Base-by-base conservation (phyloP, 2,329 filamentous ascomycete genomes). In the Cladosporium sphaerospermum region DNA sequence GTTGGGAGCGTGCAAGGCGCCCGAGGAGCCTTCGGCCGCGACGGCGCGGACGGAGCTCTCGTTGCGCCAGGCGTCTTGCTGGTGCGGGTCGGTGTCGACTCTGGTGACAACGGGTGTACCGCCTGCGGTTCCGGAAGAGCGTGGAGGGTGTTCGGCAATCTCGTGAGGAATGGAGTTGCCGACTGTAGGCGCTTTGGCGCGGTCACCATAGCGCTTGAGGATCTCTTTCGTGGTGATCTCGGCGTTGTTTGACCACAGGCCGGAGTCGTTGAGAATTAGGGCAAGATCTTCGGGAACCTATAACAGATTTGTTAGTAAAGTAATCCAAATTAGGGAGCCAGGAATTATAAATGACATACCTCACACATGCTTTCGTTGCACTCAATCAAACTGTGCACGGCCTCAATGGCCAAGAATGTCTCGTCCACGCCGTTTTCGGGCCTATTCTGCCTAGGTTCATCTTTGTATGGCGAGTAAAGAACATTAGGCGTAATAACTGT, bases 211-310 rank as follows among this genome's bases (percentile, higher is more conserved):
- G 53, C 89, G 84, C 69, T 92, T 95, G 48, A 99, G 78, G 52
- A 99, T 97, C 65, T 99, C 93, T 70, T 99, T 99, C 5, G 91
- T 95, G 1, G 92, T 96, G 57, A 96, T 85, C 56, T 99, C 92
- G 43, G 86, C 85, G 58, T 80, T 85, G 64, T 83, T 86, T 67
- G 85, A 89, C 71, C 95, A 92, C 48, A 96, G 81, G 18, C 81
- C 80, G 4, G 85, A 85, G 69, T 99, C 92, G 66, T 85, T 88
- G 23, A 97, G 78, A 49, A 96, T 84, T 50, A 88, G 85, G 64
- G 91, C 84, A 23, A 99, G 80, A 66, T 97, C 91, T 67, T 95
- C 89, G 0, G 93, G 93, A 44, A 99, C 90, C 93, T 97, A 61
- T 37, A 16, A 9, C 31, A 23, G 19, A 13, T 18, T 7, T 47